Evolutionary conservation across 306 rosid species (phyloP).

Genomic region (Cucumis hystrix): DNA sequence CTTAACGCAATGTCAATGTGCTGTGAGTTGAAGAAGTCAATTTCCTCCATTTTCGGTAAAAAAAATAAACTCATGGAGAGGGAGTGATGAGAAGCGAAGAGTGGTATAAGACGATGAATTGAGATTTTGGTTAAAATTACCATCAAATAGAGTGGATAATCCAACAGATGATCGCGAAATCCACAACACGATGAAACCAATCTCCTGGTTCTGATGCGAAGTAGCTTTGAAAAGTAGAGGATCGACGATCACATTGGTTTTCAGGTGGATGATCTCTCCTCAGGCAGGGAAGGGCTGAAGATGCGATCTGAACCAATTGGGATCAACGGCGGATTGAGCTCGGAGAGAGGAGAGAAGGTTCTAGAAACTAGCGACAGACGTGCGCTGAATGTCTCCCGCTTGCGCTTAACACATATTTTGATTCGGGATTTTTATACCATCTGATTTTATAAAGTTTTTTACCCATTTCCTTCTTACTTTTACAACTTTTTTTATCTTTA

Average conservation of each 20-base stretch:
- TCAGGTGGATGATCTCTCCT: slow-evolving; percentile 1
- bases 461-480: not conserved
- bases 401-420: not conserved
- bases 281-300: slow-evolving; percentile 1
- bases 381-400: not conserved
- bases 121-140: not conserved
- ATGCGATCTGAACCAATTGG: not conserved
- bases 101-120: not conserved
- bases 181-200: not conserved
- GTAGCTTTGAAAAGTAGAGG: not conserved
- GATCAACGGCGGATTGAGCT: slow-evolving; percentile 3
- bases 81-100: not conserved
- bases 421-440: not conserved
- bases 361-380: not conserved
- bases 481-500: too few species aligned
- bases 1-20: not conserved
- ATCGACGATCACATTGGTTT: slow-evolving; percentile 1
- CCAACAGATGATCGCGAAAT: not conserved
- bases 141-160: not conserved
- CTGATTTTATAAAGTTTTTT: too few species aligned
- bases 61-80: not conserved
- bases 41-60: not conserved
- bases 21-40: not conserved
- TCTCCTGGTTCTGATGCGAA: not conserved
- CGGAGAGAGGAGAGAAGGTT: not conserved